Base-by-base conservation (phyloP, 805 yeast species). In the Starmerella apicola region DNA sequence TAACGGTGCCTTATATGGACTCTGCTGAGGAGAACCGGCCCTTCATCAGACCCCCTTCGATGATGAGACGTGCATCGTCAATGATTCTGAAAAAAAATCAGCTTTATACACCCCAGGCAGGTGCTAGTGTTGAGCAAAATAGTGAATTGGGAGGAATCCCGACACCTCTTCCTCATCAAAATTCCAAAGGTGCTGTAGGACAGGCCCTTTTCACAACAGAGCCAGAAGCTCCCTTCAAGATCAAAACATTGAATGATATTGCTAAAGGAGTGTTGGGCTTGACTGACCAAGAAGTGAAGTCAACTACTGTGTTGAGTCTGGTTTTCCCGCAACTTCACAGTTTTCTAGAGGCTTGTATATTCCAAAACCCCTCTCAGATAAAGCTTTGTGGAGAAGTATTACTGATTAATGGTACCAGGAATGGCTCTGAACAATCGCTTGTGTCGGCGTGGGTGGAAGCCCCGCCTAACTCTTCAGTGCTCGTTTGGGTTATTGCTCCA, bases 241-340 rank as follows among this genome's bases (percentile, higher is more conserved):
- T 86, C 36, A 74, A 73, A 52, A 86, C 93, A 5, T 84, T 93
- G 13, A 86, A 88, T 56, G 96, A 86, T 59, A 65, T 85, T 48
- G 94, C 95, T 0, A 81, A 94, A 54, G 65, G 84, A 43, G 75
- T 82, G 64, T 81, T 86, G 60, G 95, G 95, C 15, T 74, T 81
- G 3, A 74, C 83, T 34, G 73, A 76, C 52, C 67, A 65, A 27
- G 76, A 76, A 22, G 64, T 84, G 26, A 68, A 70, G 27, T 67
- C 77, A 15, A 58, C 78, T 37, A 73, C 83, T 0, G 64, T 86
- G 26, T 65, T 83, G 63, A 94, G 81, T 58, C 67, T 84, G 48
- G 74, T 62, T 15, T 16, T 44, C 1, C 43, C 38, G 5, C n/a
- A 30, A 27, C 38, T 13, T 34, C 48, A 22, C 20, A 34, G 32